Conservation (phyloP, 768 basidiomycete species). For the Rhodosporidiobolus odoratus region DNA sequence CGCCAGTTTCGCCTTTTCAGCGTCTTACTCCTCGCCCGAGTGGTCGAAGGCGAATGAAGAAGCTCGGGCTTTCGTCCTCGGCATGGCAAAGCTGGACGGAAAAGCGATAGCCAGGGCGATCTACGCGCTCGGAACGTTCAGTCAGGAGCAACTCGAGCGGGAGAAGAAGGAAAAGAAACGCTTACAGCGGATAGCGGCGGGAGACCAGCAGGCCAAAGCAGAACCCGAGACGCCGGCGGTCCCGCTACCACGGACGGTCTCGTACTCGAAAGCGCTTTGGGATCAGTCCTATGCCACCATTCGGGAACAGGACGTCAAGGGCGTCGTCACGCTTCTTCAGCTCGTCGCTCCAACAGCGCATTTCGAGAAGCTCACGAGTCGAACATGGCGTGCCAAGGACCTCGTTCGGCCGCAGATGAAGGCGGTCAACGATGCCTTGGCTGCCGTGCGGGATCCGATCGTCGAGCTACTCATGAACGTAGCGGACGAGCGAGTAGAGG, state of each 20-base stretch:
- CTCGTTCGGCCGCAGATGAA: conserved; percentile 48
- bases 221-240: conserved; percentile 12
- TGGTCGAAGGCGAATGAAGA: conserved; percentile 30
- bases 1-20: conserved; percentile 40
- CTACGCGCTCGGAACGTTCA: conserved; percentile 9
- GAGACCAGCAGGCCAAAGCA: conserved; percentile 3
- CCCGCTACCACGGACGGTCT: conserved; percentile 37
- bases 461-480: conserved; percentile 66
- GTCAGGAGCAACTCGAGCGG: conserved; percentile 10
- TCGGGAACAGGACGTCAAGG: conserved; percentile 58
- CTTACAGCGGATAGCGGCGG: conserved; percentile 7
- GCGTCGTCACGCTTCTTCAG: conserved; percentile 57
- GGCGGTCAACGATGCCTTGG: conserved; percentile 61
- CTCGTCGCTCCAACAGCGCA: conserved; percentile 61
- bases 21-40: conserved; percentile 41
- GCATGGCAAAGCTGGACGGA: conserved; percentile 16
- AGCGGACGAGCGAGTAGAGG: conserved; percentile 58
- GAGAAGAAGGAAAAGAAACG: conserved; percentile 16
- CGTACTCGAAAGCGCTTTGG: conserved; percentile 63
- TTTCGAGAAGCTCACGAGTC: conserved; percentile 57
- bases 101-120: conserved; percentile 17
- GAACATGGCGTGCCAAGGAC: conserved; percentile 43
- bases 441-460: conserved; percentile 60
- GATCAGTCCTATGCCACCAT: conserved; percentile 59
- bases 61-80: conserved; percentile 18